A percentile compares a stretch with the other conserved stretches of the same genome.
Evolutionary conservation across 148 eudicot genomes (phyloP).

Genomic region (Heliamphora exappendiculata): DNA sequence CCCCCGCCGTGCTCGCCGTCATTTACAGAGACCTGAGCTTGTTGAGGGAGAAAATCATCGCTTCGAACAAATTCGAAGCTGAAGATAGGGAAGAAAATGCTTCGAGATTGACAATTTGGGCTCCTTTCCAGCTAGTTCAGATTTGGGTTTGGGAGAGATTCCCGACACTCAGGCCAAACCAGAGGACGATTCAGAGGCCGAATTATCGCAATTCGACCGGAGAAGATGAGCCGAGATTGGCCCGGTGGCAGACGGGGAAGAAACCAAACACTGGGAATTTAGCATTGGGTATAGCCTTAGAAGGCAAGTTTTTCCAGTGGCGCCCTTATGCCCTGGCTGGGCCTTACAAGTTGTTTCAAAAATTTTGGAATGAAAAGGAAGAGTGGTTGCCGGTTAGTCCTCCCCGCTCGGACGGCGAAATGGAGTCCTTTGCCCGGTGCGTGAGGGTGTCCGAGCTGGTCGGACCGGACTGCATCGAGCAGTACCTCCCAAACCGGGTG

Average conservation of each 20-base stretch:
- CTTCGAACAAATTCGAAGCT: neutral
- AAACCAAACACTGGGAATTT: neutral
- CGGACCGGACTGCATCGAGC: slow-evolving; percentile 35
- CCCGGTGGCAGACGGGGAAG: slow-evolving; percentile 25
- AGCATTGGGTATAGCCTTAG: slow-evolving; percentile 7
- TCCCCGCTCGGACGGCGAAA: slow-evolving; percentile 7
- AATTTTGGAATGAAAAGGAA: slow-evolving; percentile 17
- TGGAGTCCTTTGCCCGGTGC: slow-evolving; percentile 26
- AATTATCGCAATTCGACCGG: neutral
- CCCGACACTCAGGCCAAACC: slow-evolving; percentile 1
- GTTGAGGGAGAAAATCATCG: neutral
- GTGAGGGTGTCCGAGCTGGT: slow-evolving; percentile 32
- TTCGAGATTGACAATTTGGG: neutral
- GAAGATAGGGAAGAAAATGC: neutral
- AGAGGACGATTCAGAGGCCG: no score
- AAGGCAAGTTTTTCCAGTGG: slow-evolving; percentile 22
- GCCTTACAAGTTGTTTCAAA: slow-evolving; percentile 12
- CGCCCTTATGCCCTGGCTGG: slow-evolving; percentile 27
- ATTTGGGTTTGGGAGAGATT: slow-evolving; percentile 59
- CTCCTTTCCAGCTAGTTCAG: slow-evolving; percentile 40
- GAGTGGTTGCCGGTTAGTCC: slow-evolving; percentile 11
- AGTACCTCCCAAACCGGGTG: slow-evolving; percentile 43
- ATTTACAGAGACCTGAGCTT: slow-evolving; percentile 13
- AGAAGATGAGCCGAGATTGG: slow-evolving; percentile 9
- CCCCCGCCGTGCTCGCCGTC: slow-evolving; percentile 8